Evolutionary conservation across 2,329 filamentous ascomycete species (phyloP), one percentile per base, ranked within the genome.

Genomic region (Phoma sp.): DNA sequence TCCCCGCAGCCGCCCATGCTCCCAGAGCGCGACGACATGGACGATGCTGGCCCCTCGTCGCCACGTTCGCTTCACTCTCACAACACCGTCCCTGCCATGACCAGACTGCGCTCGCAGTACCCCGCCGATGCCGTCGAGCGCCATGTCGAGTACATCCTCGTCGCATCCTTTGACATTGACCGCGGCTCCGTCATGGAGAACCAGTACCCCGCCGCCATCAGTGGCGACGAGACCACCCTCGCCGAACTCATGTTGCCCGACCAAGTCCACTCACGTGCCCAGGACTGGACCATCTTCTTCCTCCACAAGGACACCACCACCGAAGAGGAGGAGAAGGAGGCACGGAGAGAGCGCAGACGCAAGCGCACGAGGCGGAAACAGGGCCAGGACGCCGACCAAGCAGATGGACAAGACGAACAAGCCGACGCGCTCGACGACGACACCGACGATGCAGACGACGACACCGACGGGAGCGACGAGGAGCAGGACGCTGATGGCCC

Each of bases 211-310:
- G 88, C 91, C 37, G 88, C 94, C 45, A 98, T 99, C 60, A 97
- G 92, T 45, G 94, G 95, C 29, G 94, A 99, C 73, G 95, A 99
- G 79, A 90, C 96, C 70, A 98, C 98, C 93, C 79, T 99, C 71
- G 95, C 95, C 6, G 95, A 99, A 80, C 85, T 99, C 70, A 99
- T 99, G 95, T 80, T 99, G 74, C 95, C 95, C 0, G 95, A 99
- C 76, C 94, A 98, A 77, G 92, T 94, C 21, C 95, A 99, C 77
- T 87, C 95, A 58, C 86, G 95, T 35, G 94, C 90, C 70, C 93
- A 98, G 77, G 95, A 99, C 75, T 99, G 95, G 95, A 99, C 95
- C 37, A 96, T 98, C 51, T 99, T 99, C 80, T 99, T 99, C 74
- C 76, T 99, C 52, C 95, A 99, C 79, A 98, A 98, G 75, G 95